These are phyloP conservation scores for Tubosaeta sp. DNA, from an alignment of 768 basidiomycete genomes.

Conservation along the genomic window DNA sequence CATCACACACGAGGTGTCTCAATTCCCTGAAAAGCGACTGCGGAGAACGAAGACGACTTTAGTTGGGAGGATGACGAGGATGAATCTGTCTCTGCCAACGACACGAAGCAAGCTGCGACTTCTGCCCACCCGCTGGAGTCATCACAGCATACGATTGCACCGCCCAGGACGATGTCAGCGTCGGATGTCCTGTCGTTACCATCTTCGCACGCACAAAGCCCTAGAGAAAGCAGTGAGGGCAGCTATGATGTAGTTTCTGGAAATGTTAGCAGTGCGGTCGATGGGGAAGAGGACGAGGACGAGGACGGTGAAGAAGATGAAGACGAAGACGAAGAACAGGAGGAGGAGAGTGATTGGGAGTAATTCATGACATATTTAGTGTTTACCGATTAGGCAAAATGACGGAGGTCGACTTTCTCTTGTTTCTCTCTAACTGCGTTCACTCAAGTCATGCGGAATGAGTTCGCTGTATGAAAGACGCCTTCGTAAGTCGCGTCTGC, in stretches of 20 bases:
- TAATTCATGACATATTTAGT: slow-evolving; percentile 31
- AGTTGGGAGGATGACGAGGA: slow-evolving; percentile 94
- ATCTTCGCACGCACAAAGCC: slow-evolving; percentile 36
- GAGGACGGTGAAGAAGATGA: slow-evolving; percentile 41
- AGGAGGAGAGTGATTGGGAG: slow-evolving; percentile 54
- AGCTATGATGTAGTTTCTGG: slow-evolving; percentile 65
- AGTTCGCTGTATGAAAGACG: slow-evolving; percentile 27
- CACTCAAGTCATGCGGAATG: slow-evolving; percentile 25
- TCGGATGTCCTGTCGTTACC: slow-evolving; percentile 24
- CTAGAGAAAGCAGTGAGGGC: slow-evolving; percentile 58
- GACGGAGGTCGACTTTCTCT: slow-evolving; percentile 9
- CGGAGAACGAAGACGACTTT: slow-evolving; percentile 80
- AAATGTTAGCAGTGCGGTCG: slow-evolving; percentile 42
- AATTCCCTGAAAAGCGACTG: slow-evolving; percentile 39
- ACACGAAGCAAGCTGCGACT: slow-evolving; percentile 6
- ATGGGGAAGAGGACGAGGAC: slow-evolving; percentile 33
- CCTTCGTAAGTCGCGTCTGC: slow-evolving; percentile 19
- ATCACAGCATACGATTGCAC: slow-evolving; percentile 25
- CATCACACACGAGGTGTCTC: background rate
- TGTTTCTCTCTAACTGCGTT: background rate
- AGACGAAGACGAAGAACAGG: slow-evolving; percentile 14
- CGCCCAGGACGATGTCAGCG: slow-evolving; percentile 14
- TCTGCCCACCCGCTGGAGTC: slow-evolving; percentile 12
- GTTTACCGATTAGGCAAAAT: slow-evolving; percentile 13
- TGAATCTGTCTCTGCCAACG: slow-evolving; percentile 35